These are phyloP conservation scores for Acer negundo DNA, from an alignment of 345 rosid species.

Conservation along the genomic window DNA sequence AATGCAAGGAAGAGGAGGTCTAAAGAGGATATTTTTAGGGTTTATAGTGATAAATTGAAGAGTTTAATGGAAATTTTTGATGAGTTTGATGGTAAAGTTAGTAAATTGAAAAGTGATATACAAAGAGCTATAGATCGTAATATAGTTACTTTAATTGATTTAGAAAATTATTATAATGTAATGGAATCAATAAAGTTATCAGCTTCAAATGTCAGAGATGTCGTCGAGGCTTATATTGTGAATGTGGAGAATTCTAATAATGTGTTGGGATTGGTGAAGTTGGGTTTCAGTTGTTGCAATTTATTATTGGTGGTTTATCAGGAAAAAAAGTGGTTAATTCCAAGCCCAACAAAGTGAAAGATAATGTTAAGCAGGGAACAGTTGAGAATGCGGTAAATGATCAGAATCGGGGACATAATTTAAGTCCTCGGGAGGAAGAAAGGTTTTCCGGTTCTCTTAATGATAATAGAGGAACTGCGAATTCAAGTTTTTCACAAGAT, in stretches of 20 bases:
- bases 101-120: conserved; percentile 40
- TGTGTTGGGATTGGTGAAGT: conserved; percentile 35
- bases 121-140: conserved; percentile 49
- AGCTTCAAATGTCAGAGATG: conserved; percentile 40
- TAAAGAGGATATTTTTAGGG: conserved; percentile 42
- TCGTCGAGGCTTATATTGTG: conserved; percentile 28
- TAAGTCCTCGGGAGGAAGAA: conserved; percentile 20
- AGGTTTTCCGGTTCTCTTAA: conserved; percentile 10
- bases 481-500: conserved; percentile 23
- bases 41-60: conserved; percentile 40
- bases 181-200: conserved; percentile 44
- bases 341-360: conserved; percentile 40
- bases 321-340: conserved; percentile 36
- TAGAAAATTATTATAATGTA: conserved; percentile 39
- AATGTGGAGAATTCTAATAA: conserved; percentile 24
- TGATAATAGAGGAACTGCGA: conserved; percentile 9
- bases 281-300: conserved; percentile 32
- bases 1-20: conserved; percentile 20
- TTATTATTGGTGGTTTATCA: conserved; percentile 40
- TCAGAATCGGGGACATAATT: conserved; percentile 31
- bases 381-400: conserved; percentile 22
- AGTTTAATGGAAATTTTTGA: conserved; percentile 42
- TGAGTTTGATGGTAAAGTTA: conserved; percentile 44
- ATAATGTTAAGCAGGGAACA: conserved; percentile 36
- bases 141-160: conserved; percentile 38